Evolutionary conservation across 306 rosid genomes (phyloP), one percentile per base, ranked within the genome.

Genomic region (Lotus japonicus): DNA sequence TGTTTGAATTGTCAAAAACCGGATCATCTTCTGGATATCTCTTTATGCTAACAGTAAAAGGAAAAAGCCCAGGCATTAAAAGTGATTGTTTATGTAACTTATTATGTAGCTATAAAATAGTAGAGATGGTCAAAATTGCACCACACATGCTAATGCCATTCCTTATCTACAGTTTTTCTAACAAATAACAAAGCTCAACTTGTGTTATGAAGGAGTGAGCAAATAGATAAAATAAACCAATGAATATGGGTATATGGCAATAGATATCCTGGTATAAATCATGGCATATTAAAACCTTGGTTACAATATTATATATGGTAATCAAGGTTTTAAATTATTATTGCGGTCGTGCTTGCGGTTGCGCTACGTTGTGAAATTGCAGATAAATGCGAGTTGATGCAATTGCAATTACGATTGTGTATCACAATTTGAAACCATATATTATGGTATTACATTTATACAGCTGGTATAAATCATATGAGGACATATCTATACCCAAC

Each of bases 1-100:
- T 58, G 82, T 57, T 75, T 64, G 70, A 39, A 77, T 50, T 41
- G 31, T 9, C 58, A 43, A 51, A 48, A 58, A 38, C 15, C 21
- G 21, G 41, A 74, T 64, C 46, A 74, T 58, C 28, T 45, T 4
- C 1, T 38, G 6, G 1, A 16, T 4, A 61, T 67, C 26, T 55
- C 7, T 5, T 31, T 31, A 31, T 31, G 7, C 36, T 31, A 2
- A 3, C 9, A 35, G 41, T 7, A 38, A 38, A 11, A 38, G 42
- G 42, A 38, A 38, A 38, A 9, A 7, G 0, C 0, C 2, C 1
- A 1, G 2, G n/a, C n/a, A n/a, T n/a, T n/a, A n/a, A n/a, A n/a
- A n/a, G n/a, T n/a, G 9, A 41, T 39, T 50, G 31, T 5, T 49
- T 14, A 11, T 4, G 9, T n/a, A 38, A 3, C 10, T 7, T 28